Evolutionary conservation across 2,329 filamentous ascomycete genomes (phyloP).

Genomic region (Botrytis byssoidea): DNA sequence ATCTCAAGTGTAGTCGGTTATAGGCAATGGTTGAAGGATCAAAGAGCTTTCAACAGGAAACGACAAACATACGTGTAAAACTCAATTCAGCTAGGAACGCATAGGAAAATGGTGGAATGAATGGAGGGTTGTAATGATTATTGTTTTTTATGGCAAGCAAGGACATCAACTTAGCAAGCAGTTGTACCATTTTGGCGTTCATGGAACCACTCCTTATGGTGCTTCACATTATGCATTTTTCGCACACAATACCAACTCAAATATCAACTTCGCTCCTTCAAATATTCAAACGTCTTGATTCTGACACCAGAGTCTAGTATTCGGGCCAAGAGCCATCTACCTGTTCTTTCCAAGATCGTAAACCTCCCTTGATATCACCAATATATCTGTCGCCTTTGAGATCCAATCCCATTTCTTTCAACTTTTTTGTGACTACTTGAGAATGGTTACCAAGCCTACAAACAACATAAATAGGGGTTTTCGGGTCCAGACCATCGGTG

Average conservation of each 20-base stretch:
- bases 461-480: constrained; percentile 65
- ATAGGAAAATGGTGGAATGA: constrained; percentile 19
- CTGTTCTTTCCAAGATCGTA: constrained; percentile 68
- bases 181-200: constrained; percentile 20
- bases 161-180: constrained; percentile 7
- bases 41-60: constrained; percentile 95
- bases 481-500: constrained; percentile 41
- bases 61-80: constrained; percentile 36
- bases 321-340: constrained; percentile 61
- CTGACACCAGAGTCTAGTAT: constrained; percentile 43
- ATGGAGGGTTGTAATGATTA: constrained; percentile 17
- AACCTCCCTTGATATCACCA: constrained; percentile 69
- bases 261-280: constrained; percentile 17
- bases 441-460: constrained; percentile 79
- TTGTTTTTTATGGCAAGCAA: constrained; percentile 12
- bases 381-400: constrained; percentile 53
- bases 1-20: constrained; percentile 91
- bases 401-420: constrained; percentile 59
- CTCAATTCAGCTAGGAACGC: neutral
- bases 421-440: constrained; percentile 63
- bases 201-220: constrained; percentile 10
- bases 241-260: constrained; percentile 13
- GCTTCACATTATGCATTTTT: constrained; percentile 4
- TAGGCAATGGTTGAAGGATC: constrained; percentile 94
- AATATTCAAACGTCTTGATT: constrained; percentile 1